A percentile compares a stretch with the other conserved stretches of the same genome.
phyloP scores from a whole-genome alignment of 164 flowering plant species.

The Annona cherimola region DNA sequence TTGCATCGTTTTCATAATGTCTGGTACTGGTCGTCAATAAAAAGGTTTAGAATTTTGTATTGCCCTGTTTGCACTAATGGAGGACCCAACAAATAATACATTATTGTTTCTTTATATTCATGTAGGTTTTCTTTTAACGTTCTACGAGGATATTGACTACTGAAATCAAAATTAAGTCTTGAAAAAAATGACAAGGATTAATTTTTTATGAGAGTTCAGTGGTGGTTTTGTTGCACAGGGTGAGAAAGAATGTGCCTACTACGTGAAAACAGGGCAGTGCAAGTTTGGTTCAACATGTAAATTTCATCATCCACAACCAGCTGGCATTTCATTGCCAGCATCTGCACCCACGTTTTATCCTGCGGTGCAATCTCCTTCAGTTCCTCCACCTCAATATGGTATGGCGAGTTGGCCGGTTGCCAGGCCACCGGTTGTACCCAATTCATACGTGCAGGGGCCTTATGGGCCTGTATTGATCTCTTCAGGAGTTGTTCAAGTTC shows the following conservation, averaged over 20 bases:
- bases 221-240: conserved; percentile 43
- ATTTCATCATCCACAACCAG: conserved; percentile 86
- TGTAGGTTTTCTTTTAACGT: not conserved
- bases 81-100: not conserved
- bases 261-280: conserved; percentile 84
- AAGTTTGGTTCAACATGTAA: conserved; percentile 90
- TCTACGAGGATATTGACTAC: not conserved
- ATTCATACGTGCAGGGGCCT: conserved; percentile 70
- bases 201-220: not conserved
- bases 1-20: not conserved
- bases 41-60: not conserved
- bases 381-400: conserved; percentile 59
- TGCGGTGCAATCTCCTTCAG: conserved; percentile 51
- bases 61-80: not conserved
- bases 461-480: conserved; percentile 65
- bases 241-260: conserved; percentile 89
- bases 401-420: conserved; percentile 58
- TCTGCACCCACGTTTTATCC: conserved; percentile 51
- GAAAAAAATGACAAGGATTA: not conserved
- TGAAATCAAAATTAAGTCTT: conserved; percentile 1
- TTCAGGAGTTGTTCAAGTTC: conserved; percentile 60
- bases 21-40: not conserved
- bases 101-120: not conserved
- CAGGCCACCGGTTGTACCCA: conserved; percentile 55
- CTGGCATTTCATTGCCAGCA: conserved; percentile 36